Percentiles rank a stretch among this genome's conserved stretches.
Conservation (phyloP, 2,329 filamentous ascomycete species). For the Boeremia lycopersici region DNA sequence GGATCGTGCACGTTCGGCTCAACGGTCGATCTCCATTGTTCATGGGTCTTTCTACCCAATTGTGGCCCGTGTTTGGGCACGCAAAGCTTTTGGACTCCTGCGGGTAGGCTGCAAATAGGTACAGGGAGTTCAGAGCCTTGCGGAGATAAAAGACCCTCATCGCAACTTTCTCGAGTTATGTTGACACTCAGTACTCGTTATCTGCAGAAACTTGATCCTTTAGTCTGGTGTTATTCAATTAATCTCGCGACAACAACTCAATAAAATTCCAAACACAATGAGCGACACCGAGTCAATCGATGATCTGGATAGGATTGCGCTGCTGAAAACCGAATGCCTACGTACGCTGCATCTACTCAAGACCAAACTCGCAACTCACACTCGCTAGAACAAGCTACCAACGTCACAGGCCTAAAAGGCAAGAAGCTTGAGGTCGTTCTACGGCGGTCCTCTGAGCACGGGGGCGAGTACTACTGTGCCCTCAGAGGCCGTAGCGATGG, state of each 20-base stretch:
- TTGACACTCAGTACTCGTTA: no score
- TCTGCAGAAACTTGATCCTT: no score
- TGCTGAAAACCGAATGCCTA: not conserved
- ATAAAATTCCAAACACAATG: not conserved
- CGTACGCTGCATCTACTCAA: conserved; percentile 12
- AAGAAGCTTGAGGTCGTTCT: conserved; percentile 24
- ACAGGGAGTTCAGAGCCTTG: not conserved
- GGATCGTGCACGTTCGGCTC: conserved; percentile 2
- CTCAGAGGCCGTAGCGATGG: conserved; percentile 30
- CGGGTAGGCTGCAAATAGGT: not conserved
- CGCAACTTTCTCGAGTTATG: no score
- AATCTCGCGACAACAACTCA: not conserved
- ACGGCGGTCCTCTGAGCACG: conserved; percentile 23
- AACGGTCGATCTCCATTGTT: conserved; percentile 3
- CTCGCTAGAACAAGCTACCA: conserved; percentile 15
- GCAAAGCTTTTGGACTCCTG: not conserved
- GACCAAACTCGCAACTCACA: not conserved
- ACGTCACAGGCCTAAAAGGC: conserved; percentile 30
- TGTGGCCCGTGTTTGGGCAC: conserved; percentile 1
- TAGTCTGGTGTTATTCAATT: not conserved
- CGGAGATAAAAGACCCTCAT: no score
- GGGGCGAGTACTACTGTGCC: conserved; percentile 32
- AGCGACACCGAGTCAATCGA: conserved; percentile 9
- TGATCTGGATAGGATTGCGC: conserved; percentile 2
- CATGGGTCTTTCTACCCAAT: conserved; percentile 2